Base-by-base conservation (phyloP, 2,329 filamentous ascomycete species). In the Calonectria leucothoes region DNA sequence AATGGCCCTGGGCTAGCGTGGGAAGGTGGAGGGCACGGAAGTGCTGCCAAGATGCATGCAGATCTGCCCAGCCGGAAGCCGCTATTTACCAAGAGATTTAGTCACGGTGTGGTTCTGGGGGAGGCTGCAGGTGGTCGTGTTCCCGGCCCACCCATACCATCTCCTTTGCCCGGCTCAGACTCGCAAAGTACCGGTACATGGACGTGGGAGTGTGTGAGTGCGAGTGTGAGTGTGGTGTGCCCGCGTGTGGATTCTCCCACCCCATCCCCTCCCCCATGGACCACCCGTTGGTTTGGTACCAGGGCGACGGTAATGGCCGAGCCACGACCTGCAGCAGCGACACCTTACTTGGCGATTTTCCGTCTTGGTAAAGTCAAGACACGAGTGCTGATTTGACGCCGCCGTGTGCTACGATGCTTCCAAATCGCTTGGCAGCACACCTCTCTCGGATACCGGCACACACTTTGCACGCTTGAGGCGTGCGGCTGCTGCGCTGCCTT, bases 361-460 rank as follows among this genome's bases (percentile, higher is more conserved):
- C 33, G 55, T 69, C 66, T 70, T 61, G 65, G 59, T 66, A 55
- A 51, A 48, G 45, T 20, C 49, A 25, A 55, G 42, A 49, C 29
- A 11, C 12, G 25, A 52, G 45, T 6, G 45, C 23, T 64, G 63
- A 74, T 69, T 69, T 61, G 55, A 39, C 55, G 23, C 55, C 55
- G 55, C 33, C 29, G 61, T n/a, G 33, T 72, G 33, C 72, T 59
- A 64, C 71, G 66, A 57, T 42, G 70, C 66, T 68, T 77, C 57
- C 72, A 39, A 37, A 66, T 48, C 70, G 49, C 75, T 78, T 74
- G 78, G 78, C 73, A 74, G 35, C 55, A 76, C 77, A 79, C 78
- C 75, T 77, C 71, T 71, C 65, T 79, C 78, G 78, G 78, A 69
- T 75, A 63, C 65, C 78, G 78, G 78, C 78, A 80, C 75, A 68